Percentiles rank a stretch among this genome's conserved stretches.
These are phyloP conservation scores for Raddia distichophylla DNA, from an alignment of 176 grass and related monocot species.

Conservation along the genomic window DNA sequence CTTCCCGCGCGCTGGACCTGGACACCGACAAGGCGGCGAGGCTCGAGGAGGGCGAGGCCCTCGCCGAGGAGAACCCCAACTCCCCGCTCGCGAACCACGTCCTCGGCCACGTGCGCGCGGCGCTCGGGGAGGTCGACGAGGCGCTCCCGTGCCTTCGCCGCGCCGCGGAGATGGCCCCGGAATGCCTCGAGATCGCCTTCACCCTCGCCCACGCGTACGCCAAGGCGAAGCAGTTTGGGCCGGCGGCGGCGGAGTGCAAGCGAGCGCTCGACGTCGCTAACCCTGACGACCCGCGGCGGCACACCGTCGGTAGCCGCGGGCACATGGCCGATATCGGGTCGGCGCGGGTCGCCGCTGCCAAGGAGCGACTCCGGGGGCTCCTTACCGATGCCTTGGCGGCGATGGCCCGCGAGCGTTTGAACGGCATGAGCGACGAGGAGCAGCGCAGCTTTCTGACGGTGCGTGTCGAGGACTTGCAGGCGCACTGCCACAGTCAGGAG, in stretches of 20 bases:
- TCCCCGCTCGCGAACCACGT: neutral
- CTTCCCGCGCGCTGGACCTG: neutral
- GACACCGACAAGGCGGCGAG: neutral
- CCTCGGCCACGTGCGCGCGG: neutral
- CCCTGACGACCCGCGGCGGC: neutral
- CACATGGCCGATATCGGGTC: neutral
- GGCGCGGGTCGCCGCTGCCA: neutral
- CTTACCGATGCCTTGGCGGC: neutral
- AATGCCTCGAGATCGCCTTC: neutral
- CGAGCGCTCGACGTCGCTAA: neutral
- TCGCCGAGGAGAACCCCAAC: neutral
- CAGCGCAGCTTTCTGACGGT: conserved; percentile 2
- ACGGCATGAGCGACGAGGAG: neutral
- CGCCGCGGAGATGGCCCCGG: neutral
- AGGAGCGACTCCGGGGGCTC: neutral
- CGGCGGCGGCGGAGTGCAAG: neutral
- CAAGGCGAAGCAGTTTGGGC: neutral
- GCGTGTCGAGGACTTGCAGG: neutral
- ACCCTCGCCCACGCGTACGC: neutral
- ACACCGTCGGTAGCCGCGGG: neutral
- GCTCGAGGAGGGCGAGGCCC: neutral
- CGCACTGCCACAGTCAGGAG: neutral
- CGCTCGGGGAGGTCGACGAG: neutral
- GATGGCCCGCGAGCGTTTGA: neutral
- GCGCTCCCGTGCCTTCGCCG: neutral